These are phyloP conservation scores for Earliella scabrosa DNA, from an alignment of 1,284 basidiomycete species.

Conservation along the genomic window DNA sequence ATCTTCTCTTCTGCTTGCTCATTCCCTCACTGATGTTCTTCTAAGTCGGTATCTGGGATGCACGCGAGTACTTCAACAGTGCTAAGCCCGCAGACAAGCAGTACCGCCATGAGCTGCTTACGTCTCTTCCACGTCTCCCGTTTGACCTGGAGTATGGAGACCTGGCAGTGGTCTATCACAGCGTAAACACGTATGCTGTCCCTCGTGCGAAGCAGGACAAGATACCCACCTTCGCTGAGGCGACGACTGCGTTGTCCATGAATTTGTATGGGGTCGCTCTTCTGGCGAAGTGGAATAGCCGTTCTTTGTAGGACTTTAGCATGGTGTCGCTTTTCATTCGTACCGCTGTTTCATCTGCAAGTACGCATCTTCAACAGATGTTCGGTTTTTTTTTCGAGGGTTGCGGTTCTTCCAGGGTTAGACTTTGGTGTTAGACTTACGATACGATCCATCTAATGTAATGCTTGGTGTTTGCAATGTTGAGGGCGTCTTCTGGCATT, in stretches of 20 bases:
- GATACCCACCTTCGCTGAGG: background rate
- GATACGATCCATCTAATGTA: too few relatives aligned
- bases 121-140: background rate
- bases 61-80: background rate
- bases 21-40: too few relatives aligned
- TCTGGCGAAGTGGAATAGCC: background rate
- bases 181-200: background rate
- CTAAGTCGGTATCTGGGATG: too few relatives aligned
- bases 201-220: background rate
- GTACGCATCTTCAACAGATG: background rate
- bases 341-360: too few relatives aligned
- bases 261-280: background rate
- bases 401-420: background rate
- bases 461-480: too few relatives aligned
- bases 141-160: background rate
- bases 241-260: background rate
- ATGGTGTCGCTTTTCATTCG: too few relatives aligned
- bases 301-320: background rate
- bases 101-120: background rate
- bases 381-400: background rate
- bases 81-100: background rate
- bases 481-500: too few relatives aligned
- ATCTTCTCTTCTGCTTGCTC: too few relatives aligned
- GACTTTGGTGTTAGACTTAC: background rate
- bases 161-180: background rate